Evolutionary conservation across 2,329 filamentous ascomycete genomes (phyloP).

Genomic region (Phialocephala subalpina): DNA sequence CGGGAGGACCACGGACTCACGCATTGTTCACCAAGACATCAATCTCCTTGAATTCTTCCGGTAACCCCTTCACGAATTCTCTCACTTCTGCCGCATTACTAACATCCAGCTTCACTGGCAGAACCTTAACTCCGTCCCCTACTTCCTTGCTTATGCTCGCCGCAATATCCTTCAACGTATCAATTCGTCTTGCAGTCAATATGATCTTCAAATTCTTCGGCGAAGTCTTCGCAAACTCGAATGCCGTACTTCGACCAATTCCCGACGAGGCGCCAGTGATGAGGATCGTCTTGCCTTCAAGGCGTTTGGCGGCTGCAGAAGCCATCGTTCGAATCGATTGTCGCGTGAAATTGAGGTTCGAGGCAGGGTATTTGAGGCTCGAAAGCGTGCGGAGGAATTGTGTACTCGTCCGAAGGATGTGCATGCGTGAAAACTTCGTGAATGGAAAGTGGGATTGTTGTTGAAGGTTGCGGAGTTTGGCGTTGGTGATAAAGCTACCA

Average conservation of each 20-base stretch:
- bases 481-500: slow-evolving; percentile 5
- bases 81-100: slow-evolving; percentile 79
- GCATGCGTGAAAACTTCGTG: slow-evolving; percentile 9
- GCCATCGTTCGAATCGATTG: slow-evolving; percentile 7
- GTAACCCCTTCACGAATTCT: slow-evolving; percentile 75
- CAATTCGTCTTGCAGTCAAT: slow-evolving; percentile 86
- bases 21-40: slow-evolving; percentile 96
- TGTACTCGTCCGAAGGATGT: background rate
- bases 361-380: background rate
- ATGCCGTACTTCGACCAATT: slow-evolving; percentile 83
- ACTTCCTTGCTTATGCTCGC: slow-evolving; percentile 79
- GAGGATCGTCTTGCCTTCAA: slow-evolving; percentile 82
- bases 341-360: background rate
- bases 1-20: slow-evolving; percentile 59
- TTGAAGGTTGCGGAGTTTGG: background rate
- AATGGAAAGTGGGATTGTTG: background rate
- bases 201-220: slow-evolving; percentile 84
- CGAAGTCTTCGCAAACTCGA: slow-evolving; percentile 90
- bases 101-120: slow-evolving; percentile 87
- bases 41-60: slow-evolving; percentile 83
- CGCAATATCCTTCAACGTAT: slow-evolving; percentile 79
- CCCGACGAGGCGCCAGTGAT: slow-evolving; percentile 94
- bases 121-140: slow-evolving; percentile 80
- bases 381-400: slow-evolving; percentile 9
- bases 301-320: slow-evolving; percentile 14